Conservation (phyloP, 2,329 filamentous ascomycete genomes). For the Magnaporthales sp. region DNA sequence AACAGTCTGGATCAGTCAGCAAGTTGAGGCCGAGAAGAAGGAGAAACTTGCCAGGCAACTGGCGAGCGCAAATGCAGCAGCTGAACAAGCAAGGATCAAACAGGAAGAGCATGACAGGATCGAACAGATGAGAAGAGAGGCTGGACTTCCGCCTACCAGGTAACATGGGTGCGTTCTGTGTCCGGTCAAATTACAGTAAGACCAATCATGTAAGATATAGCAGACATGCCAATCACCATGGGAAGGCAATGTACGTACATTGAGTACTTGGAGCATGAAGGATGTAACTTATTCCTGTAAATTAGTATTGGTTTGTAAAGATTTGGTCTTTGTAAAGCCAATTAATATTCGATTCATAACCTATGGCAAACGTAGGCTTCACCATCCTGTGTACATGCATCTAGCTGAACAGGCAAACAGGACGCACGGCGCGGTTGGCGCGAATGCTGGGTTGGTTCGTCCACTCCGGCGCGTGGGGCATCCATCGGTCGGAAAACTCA, state of each 20-base stretch:
- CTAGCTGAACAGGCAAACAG: neutral
- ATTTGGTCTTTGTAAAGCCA: neutral
- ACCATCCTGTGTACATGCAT: neutral
- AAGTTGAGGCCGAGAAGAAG: slow-evolving; percentile 37
- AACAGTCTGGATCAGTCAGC: slow-evolving; percentile 39
- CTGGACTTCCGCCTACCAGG: slow-evolving; percentile 23
- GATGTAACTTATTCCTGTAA: neutral
- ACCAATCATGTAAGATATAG: neutral
- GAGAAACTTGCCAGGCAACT: slow-evolving; percentile 26
- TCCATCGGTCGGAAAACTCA: neutral
- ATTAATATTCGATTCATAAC: neutral
- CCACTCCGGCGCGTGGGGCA: neutral
- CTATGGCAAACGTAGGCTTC: neutral
- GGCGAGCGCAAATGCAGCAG: slow-evolving; percentile 19
- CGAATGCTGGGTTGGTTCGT: no score
- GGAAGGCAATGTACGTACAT: neutral
- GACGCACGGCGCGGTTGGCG: neutral
- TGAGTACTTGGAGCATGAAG: neutral
- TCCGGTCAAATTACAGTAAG: neutral
- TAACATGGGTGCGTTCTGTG: neutral
- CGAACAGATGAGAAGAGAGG: slow-evolving; percentile 41
- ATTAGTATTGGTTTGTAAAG: neutral
- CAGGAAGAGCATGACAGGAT: slow-evolving; percentile 33
- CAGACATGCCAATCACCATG: neutral
- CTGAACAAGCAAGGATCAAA: neutral